phyloP scores from a whole-genome alignment of 108 stramenopile species.

The Cyclotella sp. region DNA sequence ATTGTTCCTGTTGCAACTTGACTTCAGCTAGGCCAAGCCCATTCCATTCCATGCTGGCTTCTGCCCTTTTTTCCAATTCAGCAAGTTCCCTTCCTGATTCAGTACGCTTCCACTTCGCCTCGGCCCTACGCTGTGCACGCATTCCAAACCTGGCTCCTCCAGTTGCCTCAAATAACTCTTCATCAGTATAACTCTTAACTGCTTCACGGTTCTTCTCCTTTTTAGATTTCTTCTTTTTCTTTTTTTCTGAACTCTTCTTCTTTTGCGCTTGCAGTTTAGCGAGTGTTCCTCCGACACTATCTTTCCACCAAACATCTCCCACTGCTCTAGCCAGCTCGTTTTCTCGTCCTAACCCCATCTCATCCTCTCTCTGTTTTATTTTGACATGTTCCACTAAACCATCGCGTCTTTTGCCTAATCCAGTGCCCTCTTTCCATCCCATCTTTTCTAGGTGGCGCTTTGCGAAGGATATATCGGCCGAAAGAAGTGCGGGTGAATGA shows the following conservation, averaged over 20 bases:
- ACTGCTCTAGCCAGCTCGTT: slow-evolving; percentile 42
- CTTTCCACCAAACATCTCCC: slow-evolving; percentile 88
- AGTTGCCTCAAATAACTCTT: slow-evolving; percentile 90
- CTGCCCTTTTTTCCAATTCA: slow-evolving; percentile 61
- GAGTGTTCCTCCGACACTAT: slow-evolving; percentile 75
- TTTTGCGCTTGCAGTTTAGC: slow-evolving; percentile 61
- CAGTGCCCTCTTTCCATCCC: slow-evolving; percentile 92
- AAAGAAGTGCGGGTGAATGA: slow-evolving; percentile 51
- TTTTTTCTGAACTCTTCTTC: slow-evolving; percentile 41
- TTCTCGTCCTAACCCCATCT: slow-evolving; percentile 69
- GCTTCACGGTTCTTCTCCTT: background rate
- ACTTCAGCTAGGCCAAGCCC: slow-evolving; percentile 64
- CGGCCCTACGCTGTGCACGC: slow-evolving; percentile 76
- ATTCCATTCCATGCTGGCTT: slow-evolving; percentile 73
- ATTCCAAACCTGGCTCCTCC: slow-evolving; percentile 82
- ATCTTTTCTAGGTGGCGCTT: slow-evolving; percentile 78
- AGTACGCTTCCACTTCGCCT: slow-evolving; percentile 86
- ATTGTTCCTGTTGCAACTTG: slow-evolving; percentile 25
- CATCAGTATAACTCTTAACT: slow-evolving; percentile 68
- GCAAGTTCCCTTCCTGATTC: slow-evolving; percentile 53
- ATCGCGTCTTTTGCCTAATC: slow-evolving; percentile 84
- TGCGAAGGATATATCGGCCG: slow-evolving; percentile 66
- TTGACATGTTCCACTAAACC: slow-evolving; percentile 85
- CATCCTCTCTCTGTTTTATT: slow-evolving; percentile 80
- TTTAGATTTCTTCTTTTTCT: slow-evolving; percentile 19